phyloP scores from a whole-genome alignment of 768 basidiomycete species.

The Amanita brunnescens region DNA sequence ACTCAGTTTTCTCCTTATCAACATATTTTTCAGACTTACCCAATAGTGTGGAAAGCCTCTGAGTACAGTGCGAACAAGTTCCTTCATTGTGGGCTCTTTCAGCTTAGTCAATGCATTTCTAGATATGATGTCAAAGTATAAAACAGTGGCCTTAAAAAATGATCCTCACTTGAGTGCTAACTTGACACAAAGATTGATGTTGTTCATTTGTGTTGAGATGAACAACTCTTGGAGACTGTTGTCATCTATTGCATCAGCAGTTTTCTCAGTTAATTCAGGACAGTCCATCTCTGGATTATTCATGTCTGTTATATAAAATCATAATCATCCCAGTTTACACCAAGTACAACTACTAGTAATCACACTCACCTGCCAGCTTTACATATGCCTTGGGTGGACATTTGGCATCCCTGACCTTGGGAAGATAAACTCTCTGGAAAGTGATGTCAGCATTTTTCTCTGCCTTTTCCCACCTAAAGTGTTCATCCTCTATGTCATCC shows the following conservation, averaged over 20 bases:
- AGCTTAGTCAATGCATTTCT: neutral
- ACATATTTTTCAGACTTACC: neutral
- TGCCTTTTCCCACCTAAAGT: conserved; percentile 9
- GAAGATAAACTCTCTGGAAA: conserved; percentile 9
- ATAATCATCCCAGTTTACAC: too few species aligned
- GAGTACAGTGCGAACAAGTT: neutral
- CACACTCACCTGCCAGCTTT: neutral
- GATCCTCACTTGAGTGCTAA: conserved; percentile 4
- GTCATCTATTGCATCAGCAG: conserved; percentile 13
- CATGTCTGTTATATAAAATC: too few species aligned
- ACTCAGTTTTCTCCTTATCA: neutral
- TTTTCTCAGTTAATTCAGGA: conserved; percentile 13
- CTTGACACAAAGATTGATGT: conserved; percentile 14
- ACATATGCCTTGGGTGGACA: conserved; percentile 1
- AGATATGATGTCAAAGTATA: neutral
- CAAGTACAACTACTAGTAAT: too few species aligned
- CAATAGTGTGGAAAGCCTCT: neutral
- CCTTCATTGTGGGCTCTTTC: neutral
- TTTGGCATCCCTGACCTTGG: neutral
- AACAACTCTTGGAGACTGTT: conserved; percentile 13
- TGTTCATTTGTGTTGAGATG: conserved; percentile 17
- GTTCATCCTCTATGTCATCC: neutral
- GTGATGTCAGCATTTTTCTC: conserved; percentile 8
- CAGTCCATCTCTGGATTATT: conserved; percentile 7
- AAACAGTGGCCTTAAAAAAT: neutral